phyloP scores from a whole-genome alignment of 306 rosid species.

The Parietaria judaica region DNA sequence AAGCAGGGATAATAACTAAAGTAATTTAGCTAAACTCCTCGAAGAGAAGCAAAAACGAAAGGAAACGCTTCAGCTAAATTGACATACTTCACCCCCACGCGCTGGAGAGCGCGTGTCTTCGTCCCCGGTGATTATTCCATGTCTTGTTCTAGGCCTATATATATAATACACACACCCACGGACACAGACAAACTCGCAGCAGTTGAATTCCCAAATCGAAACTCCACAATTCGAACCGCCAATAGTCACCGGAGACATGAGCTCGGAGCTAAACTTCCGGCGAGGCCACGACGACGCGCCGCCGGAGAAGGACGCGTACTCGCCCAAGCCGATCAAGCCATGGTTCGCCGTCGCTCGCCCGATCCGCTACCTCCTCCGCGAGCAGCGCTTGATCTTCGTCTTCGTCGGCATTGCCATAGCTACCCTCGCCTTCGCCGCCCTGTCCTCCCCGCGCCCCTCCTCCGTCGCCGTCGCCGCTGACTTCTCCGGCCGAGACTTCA shows the following conservation, averaged over 20 bases:
- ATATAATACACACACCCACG: background rate
- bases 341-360: constrained; percentile 64
- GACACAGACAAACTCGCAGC: background rate
- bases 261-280: constrained; percentile 65
- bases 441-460: constrained; percentile 27
- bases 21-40: background rate
- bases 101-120: constrained; percentile 12
- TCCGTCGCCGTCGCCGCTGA: background rate
- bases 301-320: constrained; percentile 41
- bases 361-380: constrained; percentile 77
- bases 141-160: background rate
- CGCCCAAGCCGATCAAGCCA: constrained; percentile 66
- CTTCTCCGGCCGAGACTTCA: background rate
- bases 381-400: constrained; percentile 69
- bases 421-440: constrained; percentile 42
- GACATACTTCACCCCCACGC: background rate
- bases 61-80: background rate
- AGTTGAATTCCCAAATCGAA: background rate
- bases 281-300: constrained; percentile 74
- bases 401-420: constrained; percentile 74
- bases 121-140: constrained; percentile 17
- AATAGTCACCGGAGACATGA: constrained; percentile 11
- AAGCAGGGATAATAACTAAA: background rate
- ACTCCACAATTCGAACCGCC: background rate
- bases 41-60: constrained; percentile 16